These are phyloP conservation scores for Aspergillus puulaauensis DNA, from an alignment of 2,329 filamentous ascomycete species.

Conservation along the genomic window DNA sequence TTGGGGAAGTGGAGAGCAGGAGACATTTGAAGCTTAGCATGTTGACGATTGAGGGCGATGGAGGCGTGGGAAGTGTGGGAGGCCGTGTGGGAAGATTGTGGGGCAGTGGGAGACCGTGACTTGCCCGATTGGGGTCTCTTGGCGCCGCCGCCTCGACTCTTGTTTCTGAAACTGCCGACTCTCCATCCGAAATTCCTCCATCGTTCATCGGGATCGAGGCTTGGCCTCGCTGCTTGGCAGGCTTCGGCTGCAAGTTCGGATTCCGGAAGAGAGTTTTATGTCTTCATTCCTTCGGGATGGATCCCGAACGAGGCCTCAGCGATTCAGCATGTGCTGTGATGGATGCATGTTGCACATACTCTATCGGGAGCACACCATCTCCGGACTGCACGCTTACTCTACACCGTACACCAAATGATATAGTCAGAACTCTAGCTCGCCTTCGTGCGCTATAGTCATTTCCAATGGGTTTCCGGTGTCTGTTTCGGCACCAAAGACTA, in stretches of 20 bases:
- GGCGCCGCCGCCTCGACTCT: not conserved
- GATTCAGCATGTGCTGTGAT: not conserved
- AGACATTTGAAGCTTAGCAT: not conserved
- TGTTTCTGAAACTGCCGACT: not conserved
- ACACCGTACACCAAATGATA: no score
- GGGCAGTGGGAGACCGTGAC: not conserved
- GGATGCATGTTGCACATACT: not conserved
- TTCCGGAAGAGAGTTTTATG: not conserved
- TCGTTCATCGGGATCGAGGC: not conserved
- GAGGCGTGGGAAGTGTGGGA: not conserved
- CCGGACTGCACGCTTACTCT: not conserved
- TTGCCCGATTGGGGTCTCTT: not conserved
- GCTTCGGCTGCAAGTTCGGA: not conserved
- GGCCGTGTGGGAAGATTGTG: not conserved
- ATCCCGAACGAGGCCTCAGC: not conserved
- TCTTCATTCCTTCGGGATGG: not conserved
- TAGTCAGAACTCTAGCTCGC: no score
- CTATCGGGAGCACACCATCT: not conserved
- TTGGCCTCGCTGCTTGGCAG: constrained; percentile 4
- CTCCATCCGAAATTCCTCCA: not conserved
- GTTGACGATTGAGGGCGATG: not conserved
- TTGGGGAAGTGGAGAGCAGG: not conserved
- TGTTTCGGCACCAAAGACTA: no score
- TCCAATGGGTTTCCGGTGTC: no score
- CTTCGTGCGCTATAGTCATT: no score